Base-by-base conservation (phyloP, 805 yeast species). In the Brettanomyces naardenensis region DNA sequence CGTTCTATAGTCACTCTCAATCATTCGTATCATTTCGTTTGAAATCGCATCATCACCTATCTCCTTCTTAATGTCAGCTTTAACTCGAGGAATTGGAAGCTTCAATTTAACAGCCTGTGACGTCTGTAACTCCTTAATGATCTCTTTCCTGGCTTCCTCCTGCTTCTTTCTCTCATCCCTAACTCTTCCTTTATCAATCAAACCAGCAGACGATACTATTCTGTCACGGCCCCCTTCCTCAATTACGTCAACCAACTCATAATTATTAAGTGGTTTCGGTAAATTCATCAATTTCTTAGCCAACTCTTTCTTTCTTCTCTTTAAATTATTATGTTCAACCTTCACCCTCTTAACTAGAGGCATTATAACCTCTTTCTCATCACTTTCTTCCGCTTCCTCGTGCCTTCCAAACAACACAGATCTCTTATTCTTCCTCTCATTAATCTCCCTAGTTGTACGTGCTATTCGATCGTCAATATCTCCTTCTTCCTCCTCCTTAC, bases 201-300 rank as follows among this genome's bases (percentile, higher is more conserved):
- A n/a, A 14, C 7, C 19, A 19, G n/a, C 20, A 6, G 19, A 15
- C 14, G 19, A 15, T n/a, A n/a, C n/a, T n/a, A n/a, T 28, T 6
- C 17, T n/a, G 17, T 28, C 6, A 14, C 14, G 10, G 30, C 7
- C n/a, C n/a, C n/a, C n/a, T n/a, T n/a, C n/a, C n/a, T n/a, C n/a
- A n/a, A n/a, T n/a, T 6, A 19, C 33, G 4, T 39, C 42, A 6
- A 42, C 33, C 14, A 45, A 38, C 19, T 46, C 50, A 41, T 39
- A 45, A 36, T 47, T 41, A 33, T 47, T 45, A 10, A 33, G 28
- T 3, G 51, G 43, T 18, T 41, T 41, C 1, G 51, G 49, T 11
- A 47, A 25, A 5, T 15, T 17, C 6, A 22, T 20, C 6, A 47
- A 22, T 4, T 36, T 19, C 23, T 39, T 34, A 2, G 31, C 21